phyloP scores from a whole-genome alignment of 495 filamentous ascomycete genomes.

The Tuber microsphaerosporum region DNA sequence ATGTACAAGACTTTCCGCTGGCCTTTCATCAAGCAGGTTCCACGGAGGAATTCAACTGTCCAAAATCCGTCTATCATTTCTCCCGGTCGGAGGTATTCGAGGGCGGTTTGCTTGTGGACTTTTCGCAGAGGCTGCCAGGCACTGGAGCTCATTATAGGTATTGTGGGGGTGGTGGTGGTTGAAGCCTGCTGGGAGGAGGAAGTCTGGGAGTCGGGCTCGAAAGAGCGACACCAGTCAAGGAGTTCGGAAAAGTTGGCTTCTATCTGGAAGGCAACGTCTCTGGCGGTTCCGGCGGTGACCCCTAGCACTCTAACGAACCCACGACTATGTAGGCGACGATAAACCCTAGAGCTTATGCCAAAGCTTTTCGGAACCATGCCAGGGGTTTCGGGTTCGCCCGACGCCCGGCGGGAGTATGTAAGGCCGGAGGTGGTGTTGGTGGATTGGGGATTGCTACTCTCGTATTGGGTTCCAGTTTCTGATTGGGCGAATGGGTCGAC shows the following conservation, averaged over 20 bases:
- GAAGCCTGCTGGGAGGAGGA: background rate
- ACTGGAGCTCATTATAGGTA: slow-evolving; percentile 12
- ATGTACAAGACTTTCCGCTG: slow-evolving; percentile 28
- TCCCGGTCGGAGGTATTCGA: slow-evolving; percentile 57
- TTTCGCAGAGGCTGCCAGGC: slow-evolving; percentile 63
- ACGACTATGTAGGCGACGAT: slow-evolving; percentile 57
- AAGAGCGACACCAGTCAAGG: slow-evolving; percentile 42
- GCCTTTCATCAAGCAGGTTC: slow-evolving; percentile 31
- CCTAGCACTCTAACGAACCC: slow-evolving; percentile 57
- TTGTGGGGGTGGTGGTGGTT: background rate
- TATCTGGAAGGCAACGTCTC: slow-evolving; percentile 56
- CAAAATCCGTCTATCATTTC: slow-evolving; percentile 62
- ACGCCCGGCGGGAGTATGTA: slow-evolving; percentile 3
- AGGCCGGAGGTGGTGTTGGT: slow-evolving; percentile 21
- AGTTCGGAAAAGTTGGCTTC: slow-evolving; percentile 53
- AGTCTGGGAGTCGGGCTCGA: slow-evolving; percentile 4
- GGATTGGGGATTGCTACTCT: slow-evolving; percentile 36
- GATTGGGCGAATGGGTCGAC: slow-evolving; percentile 5
- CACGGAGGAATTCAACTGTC: slow-evolving; percentile 58
- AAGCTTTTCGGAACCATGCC: slow-evolving; percentile 24
- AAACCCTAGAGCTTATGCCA: slow-evolving; percentile 19
- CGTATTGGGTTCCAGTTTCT: slow-evolving; percentile 23
- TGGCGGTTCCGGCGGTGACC: slow-evolving; percentile 53
- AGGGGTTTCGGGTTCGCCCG: background rate
- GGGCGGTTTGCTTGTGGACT: slow-evolving; percentile 57